These are phyloP conservation scores for Fragaria vesca DNA, from an alignment of 306 rosid species.

Conservation along the genomic window DNA sequence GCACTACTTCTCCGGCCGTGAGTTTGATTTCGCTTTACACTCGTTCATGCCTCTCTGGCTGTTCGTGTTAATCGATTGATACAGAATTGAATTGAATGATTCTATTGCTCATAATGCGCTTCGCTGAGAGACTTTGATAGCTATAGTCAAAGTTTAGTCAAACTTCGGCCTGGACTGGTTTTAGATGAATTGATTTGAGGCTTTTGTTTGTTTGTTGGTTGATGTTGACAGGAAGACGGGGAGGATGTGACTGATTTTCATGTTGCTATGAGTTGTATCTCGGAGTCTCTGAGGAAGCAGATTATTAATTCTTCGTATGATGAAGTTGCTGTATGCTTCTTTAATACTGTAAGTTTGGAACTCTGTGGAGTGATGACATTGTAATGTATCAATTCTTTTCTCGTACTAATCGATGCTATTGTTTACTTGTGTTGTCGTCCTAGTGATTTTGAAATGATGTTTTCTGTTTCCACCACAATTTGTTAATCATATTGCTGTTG, in stretches of 20 bases:
- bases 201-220: neutral
- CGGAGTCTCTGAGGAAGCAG: slow-evolving; percentile 57
- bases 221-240: slow-evolving; percentile 40
- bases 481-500: neutral
- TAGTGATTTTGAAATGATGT: neutral
- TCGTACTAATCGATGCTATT: neutral
- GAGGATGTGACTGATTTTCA: slow-evolving; percentile 64
- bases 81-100: neutral
- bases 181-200: slow-evolving; percentile 1
- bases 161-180: too few relatives aligned
- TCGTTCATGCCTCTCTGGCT: neutral
- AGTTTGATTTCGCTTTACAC: slow-evolving; percentile 15
- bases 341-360: slow-evolving; percentile 62
- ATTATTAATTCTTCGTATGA: slow-evolving; percentile 74
- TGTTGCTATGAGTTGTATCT: slow-evolving; percentile 64
- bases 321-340: slow-evolving; percentile 91
- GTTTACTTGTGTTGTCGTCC: too few relatives aligned
- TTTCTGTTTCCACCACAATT: neutral
- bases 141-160: too few relatives aligned
- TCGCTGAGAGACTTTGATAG: neutral
- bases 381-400: neutral
- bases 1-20: slow-evolving; percentile 46
- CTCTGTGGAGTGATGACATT: neutral
- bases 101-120: neutral
- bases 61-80: neutral